These are phyloP conservation scores for Didymella glomerata DNA, from an alignment of 2,329 filamentous ascomycete genomes.

Conservation along the genomic window DNA sequence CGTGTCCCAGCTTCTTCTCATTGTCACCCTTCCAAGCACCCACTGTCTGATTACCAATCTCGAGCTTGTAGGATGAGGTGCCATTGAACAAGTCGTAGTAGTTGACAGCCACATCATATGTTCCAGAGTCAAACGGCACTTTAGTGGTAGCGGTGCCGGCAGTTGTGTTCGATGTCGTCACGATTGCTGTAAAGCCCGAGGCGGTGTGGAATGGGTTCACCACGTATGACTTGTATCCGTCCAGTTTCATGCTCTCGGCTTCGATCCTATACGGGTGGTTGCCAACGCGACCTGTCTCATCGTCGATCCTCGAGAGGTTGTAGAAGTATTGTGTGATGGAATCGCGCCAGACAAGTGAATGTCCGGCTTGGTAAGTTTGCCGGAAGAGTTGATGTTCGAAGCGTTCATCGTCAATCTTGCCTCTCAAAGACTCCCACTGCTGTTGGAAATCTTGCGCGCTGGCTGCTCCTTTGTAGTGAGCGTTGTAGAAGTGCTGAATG, in stretches of 20 bases:
- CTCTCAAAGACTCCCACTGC: constrained; percentile 64
- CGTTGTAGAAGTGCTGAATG: constrained; percentile 72
- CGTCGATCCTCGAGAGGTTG: constrained; percentile 68
- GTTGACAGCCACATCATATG: constrained; percentile 70
- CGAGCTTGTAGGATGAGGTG: constrained; percentile 63
- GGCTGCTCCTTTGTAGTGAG: constrained; percentile 67
- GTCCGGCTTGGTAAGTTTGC: constrained; percentile 72
- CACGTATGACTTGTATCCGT: constrained; percentile 63
- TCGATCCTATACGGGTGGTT: constrained; percentile 73
- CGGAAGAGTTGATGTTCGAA: constrained; percentile 67
- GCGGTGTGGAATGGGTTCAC: constrained; percentile 69
- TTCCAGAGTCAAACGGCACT: constrained; percentile 61
- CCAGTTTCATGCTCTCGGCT: constrained; percentile 70
- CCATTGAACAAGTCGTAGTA: constrained; percentile 72
- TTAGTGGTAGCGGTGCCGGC: constrained; percentile 59
- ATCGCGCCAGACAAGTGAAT: constrained; percentile 75
- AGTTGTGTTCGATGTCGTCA: constrained; percentile 63
- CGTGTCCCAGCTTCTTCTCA: constrained; percentile 68
- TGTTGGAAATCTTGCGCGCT: constrained; percentile 66
- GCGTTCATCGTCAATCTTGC: constrained; percentile 67
- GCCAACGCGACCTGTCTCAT: constrained; percentile 64
- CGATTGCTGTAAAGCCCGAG: constrained; percentile 63
- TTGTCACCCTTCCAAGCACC: constrained; percentile 68
- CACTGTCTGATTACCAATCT: constrained; percentile 61
- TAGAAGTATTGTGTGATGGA: constrained; percentile 71